Conservation (phyloP, 768 basidiomycete species). For the Cubamyces lactineus region DNA sequence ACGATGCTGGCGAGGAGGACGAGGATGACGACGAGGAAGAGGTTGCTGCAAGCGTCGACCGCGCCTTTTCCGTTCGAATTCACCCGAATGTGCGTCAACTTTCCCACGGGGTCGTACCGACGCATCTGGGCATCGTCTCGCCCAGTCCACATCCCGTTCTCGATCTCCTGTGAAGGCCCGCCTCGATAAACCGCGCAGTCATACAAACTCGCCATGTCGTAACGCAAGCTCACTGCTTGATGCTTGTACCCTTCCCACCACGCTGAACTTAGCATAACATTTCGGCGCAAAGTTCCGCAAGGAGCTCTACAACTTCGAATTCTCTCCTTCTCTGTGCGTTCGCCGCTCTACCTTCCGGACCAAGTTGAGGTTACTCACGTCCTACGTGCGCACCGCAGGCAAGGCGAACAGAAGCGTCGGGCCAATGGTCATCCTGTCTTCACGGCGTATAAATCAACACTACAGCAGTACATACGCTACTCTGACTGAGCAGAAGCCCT, state of each 20-base stretch:
- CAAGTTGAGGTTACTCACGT: too few species aligned
- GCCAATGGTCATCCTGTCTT: too few species aligned
- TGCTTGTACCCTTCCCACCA: neutral
- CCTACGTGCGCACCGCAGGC: too few species aligned
- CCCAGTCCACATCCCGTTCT: slow-evolving; percentile 3
- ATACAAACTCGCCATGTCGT: neutral
- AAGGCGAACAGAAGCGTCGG: too few species aligned
- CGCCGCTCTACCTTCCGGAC: too few species aligned
- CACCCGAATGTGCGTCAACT: slow-evolving; percentile 16
- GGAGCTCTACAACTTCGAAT: too few species aligned
- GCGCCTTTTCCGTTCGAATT: slow-evolving; percentile 20
- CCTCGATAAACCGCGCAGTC: too few species aligned
- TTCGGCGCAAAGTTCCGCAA: neutral
- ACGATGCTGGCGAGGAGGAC: neutral
- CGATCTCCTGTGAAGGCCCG: neutral
- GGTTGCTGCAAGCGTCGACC: neutral
- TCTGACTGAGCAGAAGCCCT: neutral
- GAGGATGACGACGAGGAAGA: slow-evolving; percentile 14
- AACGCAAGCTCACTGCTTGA: neutral
- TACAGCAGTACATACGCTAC: slow-evolving; percentile 1
- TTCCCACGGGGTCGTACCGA: slow-evolving; percentile 27
- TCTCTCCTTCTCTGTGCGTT: too few species aligned
- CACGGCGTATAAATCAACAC: neutral
- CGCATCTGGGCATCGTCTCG: slow-evolving; percentile 21
- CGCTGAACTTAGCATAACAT: neutral